Evolutionary conservation across 129 eudicot species (phyloP), one percentile per base, ranked within the genome.

Genomic region (Saussurea involucrata): DNA sequence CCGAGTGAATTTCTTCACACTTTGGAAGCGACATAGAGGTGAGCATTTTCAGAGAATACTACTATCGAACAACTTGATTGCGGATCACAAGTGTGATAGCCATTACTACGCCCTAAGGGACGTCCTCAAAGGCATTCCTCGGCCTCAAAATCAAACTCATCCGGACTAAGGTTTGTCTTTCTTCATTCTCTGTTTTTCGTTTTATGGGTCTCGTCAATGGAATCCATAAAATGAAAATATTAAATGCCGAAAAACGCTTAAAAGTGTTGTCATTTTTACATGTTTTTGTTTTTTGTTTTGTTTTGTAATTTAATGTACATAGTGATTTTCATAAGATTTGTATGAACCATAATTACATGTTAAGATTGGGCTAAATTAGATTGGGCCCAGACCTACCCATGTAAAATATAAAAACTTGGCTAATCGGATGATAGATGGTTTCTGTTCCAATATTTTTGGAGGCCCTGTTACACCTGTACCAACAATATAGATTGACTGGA

Each of bases 81-180:
- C 93, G 29, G 96, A 86, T 81, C 98, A 95, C 76, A 95, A 85
- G 66, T 95, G 98, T 70, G 98, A 94, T 33, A 89, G 88, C 82
- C 98, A 94, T 83, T 84, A 82, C 33, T 87, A 88, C 71, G 98
- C 98, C 65, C 46, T 93, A 36, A 82, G 97, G 80, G 98, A 95
- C 86, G 98, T 87, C 24, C 82, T 95, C 28, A 95, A 95, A 88
- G 88, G 92, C n/a, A 75, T 91, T 79, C 94, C 97, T 0, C 60
- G 44, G 15, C 74, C 94, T 4, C 66, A 3, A 44, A 86, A 71
- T 25, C 83, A 87, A 74, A 61, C 65, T 24, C 28, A 13, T 6
- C 68, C 64, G 10, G 27, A 61, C 29, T 53, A 75, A 66, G 68
- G 31, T 69, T 69, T 29, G 34, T 7, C 36, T 29, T 27, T 1